Percentiles rank a stretch among this genome's conserved stretches.
Conservation (phyloP, 148 eudicot genomes). For the Selenicereus undatus region DNA sequence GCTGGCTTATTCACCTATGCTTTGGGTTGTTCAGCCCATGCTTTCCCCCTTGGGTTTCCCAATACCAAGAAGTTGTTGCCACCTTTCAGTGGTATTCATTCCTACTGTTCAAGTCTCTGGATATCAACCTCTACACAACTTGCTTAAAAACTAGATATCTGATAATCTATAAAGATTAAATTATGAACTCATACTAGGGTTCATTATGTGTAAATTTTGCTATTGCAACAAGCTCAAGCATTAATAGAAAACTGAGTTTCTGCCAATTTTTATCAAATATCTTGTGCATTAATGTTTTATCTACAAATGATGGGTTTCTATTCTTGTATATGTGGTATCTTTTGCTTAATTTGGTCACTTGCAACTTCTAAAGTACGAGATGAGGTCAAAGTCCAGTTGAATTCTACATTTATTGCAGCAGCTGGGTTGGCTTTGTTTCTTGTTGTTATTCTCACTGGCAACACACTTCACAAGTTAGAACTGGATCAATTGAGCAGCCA, state of each 20-base stretch:
- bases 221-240: neutral
- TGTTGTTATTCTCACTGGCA: slow-evolving; percentile 59
- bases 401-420: slow-evolving; percentile 75
- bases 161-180: too few species aligned
- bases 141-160: too few species aligned
- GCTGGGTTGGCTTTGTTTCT: slow-evolving; percentile 74
- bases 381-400: too few species aligned
- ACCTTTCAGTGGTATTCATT: neutral
- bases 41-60: neutral
- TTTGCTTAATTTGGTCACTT: too few species aligned
- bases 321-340: too few species aligned
- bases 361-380: too few species aligned
- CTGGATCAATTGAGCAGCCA: slow-evolving; percentile 59
- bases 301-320: neutral
- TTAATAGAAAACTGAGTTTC: neutral
- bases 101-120: too few species aligned
- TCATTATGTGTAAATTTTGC: neutral
- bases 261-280: neutral
- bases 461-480: slow-evolving; percentile 58
- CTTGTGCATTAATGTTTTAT: neutral
- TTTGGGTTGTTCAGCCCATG: neutral
- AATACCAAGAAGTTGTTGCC: neutral
- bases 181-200: neutral
- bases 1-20: neutral
- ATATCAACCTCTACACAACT: too few species aligned